Evolutionary conservation across 179 eudicot genomes (phyloP), one percentile per base, ranked within the genome.

Genomic region (Carnegiea gigantea): DNA sequence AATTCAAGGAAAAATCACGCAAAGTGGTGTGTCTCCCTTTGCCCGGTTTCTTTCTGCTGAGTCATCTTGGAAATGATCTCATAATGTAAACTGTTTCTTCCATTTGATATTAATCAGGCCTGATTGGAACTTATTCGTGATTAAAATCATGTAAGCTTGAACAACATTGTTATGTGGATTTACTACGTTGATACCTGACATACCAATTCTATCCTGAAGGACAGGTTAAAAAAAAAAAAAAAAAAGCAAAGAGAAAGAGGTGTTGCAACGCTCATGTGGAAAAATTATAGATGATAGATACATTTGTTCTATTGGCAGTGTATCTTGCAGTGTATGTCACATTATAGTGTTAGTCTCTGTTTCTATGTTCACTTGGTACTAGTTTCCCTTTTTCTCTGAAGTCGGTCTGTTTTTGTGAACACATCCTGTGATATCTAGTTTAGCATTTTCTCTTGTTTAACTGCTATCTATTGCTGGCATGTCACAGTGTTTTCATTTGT

Each of bases 1-100:
- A 96, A 60, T 96, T 96, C 86, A 96, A 96, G 88, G 99, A 96
- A 90, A 96, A 96, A 88, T 96, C 99, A 64, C 88, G 90, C 79
- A 96, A 96, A 87, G 91, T 91, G 88, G 98, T 96, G 84, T 77
- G 93, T 75, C 70, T 77, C 54, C 65, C 79, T 64, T 64, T 38
- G 53, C 17, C 46, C 18, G 1, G 26, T 59, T 74, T 53, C 12
- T 33, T 26, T 76, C 54, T 70, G 49, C 36, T 76, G 8, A 23
- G 36, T 78, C 72, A 70, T 75, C 26, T 80, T 54, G 17, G 64
- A 28, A 70, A 4, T 26, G 53, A 44, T 21, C 48, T n/a, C 18
- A 51, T 44, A 17, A 9, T 20, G 28, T 38, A 38, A 3, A 38
- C 20, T 82, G 81, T 8, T 43, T 44, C 12, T 26, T 44, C 76